Base-by-base conservation (phyloP, 805 yeast species). In the Lachancea waltii region DNA sequence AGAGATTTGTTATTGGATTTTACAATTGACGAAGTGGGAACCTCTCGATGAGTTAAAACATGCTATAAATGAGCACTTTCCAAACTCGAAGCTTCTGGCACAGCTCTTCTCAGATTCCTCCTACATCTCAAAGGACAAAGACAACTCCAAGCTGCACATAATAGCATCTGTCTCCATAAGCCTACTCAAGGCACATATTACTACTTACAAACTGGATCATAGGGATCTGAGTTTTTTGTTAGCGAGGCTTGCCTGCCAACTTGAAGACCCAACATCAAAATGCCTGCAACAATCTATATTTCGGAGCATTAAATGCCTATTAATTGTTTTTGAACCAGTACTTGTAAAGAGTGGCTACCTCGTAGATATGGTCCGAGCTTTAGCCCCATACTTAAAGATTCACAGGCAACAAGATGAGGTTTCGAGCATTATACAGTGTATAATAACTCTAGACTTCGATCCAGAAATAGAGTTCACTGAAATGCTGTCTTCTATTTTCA, bases 261-360 rank as follows among this genome's bases (percentile, higher is more conserved):
- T 35, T 17, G 29, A 29, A 5, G n/a, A 6, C 10, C n/a, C 33
- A 17, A 5, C 20, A 9, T 13, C 24, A 2, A 9, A 33, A 6
- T 9, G 23, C 15, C 14, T 29, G n/a, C 18, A 16, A 13, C 11
- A 21, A 4, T 21, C 38, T 23, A 45, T 42, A 11, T 10, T 55
- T 3, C 40, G 60, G n/a, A 50, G 46, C 19, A 16, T 55, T 11
- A 49, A 50, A 27, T 33, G 38, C 6, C 7, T 53, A 4, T 15
- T 55, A 5, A 31, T 50, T 1, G 7, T 48, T 2, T 48, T 36
- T 34, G 48, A 46, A 20, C 23, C 31, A 9, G 5, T n/a, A 1
- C 11, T 49, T 5, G 13, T 21, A 7, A 8, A 36, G 7, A 40
- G 40, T 19, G 30, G 33, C 2, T 36, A 33, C 18, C 16, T 48